phyloP scores from a whole-genome alignment of 2,329 filamentous ascomycete genomes.

The Aspergillus novoparasiticus region DNA sequence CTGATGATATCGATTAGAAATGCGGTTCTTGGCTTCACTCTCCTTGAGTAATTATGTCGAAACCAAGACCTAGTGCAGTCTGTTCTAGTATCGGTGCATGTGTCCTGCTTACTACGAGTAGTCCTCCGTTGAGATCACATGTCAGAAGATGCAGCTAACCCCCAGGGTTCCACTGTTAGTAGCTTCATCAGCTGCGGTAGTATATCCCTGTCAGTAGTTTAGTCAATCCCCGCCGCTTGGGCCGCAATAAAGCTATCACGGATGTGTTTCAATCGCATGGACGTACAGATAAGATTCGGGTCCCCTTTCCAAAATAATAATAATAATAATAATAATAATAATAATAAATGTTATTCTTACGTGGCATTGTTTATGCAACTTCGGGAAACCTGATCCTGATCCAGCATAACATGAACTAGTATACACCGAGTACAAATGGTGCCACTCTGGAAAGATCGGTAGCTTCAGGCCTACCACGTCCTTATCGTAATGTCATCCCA shows the following conservation, averaged over 20 bases:
- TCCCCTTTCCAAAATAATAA: neutral
- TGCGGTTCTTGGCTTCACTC: neutral
- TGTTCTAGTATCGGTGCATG: neutral
- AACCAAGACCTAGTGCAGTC: neutral
- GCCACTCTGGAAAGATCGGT: neutral
- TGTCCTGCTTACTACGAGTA: neutral
- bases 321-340: too few relatives aligned
- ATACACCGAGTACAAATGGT: neutral
- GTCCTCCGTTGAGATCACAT: neutral
- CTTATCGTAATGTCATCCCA: neutral
- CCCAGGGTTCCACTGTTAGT: neutral
- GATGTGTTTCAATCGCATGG: neutral
- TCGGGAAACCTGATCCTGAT: neutral
- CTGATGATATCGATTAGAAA: neutral
- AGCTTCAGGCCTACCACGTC: neutral
- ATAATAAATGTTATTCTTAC: neutral
- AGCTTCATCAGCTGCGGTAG: neutral
- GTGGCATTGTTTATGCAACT: neutral
- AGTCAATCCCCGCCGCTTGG: neutral
- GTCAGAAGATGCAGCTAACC: neutral
- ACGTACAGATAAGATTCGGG: neutral
- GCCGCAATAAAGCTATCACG: neutral
- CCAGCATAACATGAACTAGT: neutral
- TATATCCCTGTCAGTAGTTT: neutral
- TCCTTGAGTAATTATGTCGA: neutral